Base-by-base conservation (phyloP, 148 eudicot genomes). In the Camellia granthamiana region DNA sequence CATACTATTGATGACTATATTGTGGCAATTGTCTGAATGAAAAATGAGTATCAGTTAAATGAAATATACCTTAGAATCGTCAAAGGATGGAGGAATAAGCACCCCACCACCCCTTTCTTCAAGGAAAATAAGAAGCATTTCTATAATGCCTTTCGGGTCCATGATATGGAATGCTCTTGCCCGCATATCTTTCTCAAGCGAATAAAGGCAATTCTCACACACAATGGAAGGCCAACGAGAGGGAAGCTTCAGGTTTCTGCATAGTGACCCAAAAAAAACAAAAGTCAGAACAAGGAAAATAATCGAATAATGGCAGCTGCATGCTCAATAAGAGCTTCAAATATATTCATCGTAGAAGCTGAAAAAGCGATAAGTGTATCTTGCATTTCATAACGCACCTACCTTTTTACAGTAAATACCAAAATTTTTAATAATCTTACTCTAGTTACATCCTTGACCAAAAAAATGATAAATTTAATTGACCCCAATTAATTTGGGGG, bases 151-250 rank as follows among this genome's bases (percentile, higher is more conserved):
- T 68, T 84, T 85, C 19, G 98, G 97, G 72, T 92, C 94, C 92
- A 92, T 84, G 81, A 94, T 85, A 83, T 94, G 98, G 75, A 94
- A 92, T 66, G 97, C 97, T 86, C 98, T 89, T 60, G 90, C 92
- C 79, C 98, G 85, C 75, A 80, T 70, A 87, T 92, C 93, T 68
- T 82, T 87, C 67, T 90, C 90, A 43, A 90, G 82, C 42, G 98
- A 92, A 78, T 87, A 89, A 61, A 94, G 89, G 86, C 98, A 94
- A 85, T 81, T 89, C 84, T 94, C 98, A 83, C 97, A 94, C 69
- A 94, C 98, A 78, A 94, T 77, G 72, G 97, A 85, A 67, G 98
- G 98, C 59, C 88, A 84, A 5, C 89, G 88, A 81, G 98, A 92
- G 56, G 98, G 98, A 84, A 94, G 90, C 91, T 90, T 92, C 78